These are phyloP conservation scores for Penicillium macrosclerotiorum DNA, from an alignment of 495 filamentous ascomycete species.

Conservation along the genomic window DNA sequence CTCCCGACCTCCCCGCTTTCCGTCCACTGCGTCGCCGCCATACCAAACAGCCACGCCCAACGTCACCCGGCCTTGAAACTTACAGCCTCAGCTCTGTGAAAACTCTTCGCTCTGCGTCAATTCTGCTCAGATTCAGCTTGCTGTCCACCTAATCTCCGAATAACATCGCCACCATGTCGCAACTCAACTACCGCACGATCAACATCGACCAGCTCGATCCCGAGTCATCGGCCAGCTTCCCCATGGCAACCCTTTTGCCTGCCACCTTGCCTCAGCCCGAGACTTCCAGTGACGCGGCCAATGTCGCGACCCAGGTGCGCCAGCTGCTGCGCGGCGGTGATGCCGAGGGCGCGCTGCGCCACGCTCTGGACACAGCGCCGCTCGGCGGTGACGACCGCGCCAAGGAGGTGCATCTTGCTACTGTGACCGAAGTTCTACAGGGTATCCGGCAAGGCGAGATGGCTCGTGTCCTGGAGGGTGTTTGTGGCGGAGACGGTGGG, in stretches of 20 bases:
- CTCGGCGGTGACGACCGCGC: constrained; percentile 69
- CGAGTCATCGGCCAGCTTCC: constrained; percentile 86
- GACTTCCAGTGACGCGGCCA: constrained; percentile 68
- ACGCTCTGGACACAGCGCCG: constrained; percentile 73
- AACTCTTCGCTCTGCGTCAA: too few relatives aligned
- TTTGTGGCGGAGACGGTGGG: constrained; percentile 68
- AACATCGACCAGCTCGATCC: constrained; percentile 87
- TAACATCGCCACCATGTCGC: constrained; percentile 46
- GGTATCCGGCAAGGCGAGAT: constrained; percentile 89
- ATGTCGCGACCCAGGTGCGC: constrained; percentile 70
- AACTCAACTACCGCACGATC: constrained; percentile 83
- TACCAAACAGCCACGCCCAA: constrained; percentile 13
- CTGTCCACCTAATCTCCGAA: constrained; percentile 2
- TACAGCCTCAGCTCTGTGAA: too few relatives aligned
- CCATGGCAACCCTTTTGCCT: constrained; percentile 73
- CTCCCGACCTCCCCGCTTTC: constrained; percentile 23
- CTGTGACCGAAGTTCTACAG: constrained; percentile 83
- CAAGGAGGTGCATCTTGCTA: constrained; percentile 80
- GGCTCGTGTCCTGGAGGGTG: constrained; percentile 74
- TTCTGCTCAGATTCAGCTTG: too few relatives aligned
- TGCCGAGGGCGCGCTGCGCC: constrained; percentile 75
- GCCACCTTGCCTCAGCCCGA: constrained; percentile 58
- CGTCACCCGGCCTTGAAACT: constrained; percentile 1
- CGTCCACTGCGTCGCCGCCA: constrained; percentile 15
- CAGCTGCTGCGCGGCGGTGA: constrained; percentile 85